phyloP scores from a whole-genome alignment of 2,329 filamentous ascomycete genomes.

The Pseudocercospora vitis region DNA sequence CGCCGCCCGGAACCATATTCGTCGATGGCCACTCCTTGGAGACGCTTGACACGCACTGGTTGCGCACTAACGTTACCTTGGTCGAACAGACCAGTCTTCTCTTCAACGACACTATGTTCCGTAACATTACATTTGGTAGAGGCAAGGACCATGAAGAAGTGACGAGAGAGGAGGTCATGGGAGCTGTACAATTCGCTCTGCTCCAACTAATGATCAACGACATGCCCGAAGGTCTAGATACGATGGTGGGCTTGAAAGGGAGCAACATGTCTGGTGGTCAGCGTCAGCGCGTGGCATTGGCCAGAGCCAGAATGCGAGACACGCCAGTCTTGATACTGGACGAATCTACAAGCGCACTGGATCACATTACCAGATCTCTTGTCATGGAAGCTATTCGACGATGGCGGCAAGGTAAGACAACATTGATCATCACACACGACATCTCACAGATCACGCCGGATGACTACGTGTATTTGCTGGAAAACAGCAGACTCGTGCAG shows the following conservation, averaged over 20 bases:
- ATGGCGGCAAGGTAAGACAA: constrained; percentile 81
- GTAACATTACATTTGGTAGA: constrained; percentile 75
- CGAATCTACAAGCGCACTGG: constrained; percentile 83
- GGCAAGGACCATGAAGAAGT: constrained; percentile 48
- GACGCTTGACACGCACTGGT: constrained; percentile 67
- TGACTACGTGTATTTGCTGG: constrained; percentile 80
- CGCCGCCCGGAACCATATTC: constrained; percentile 62
- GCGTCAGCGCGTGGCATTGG: constrained; percentile 76
- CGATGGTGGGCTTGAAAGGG: constrained; percentile 68
- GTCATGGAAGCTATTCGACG: constrained; percentile 73
- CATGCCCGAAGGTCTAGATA: constrained; percentile 71
- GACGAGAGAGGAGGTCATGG: constrained; percentile 56
- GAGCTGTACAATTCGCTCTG: constrained; percentile 66
- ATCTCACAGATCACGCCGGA: constrained; percentile 68
- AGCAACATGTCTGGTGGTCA: constrained; percentile 79
- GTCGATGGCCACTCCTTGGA: constrained; percentile 66
- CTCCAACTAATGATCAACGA: constrained; percentile 66
- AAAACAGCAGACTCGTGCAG: constrained; percentile 66
- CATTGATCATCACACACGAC: constrained; percentile 91
- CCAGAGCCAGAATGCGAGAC: constrained; percentile 73
- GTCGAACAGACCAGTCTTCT: constrained; percentile 80
- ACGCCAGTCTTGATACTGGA: constrained; percentile 81
- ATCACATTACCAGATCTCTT: constrained; percentile 65
- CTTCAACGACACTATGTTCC: constrained; percentile 76
- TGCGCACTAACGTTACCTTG: constrained; percentile 74